phyloP scores from a whole-genome alignment of 352 stramenopile species.

The Pythium sp. region DNA sequence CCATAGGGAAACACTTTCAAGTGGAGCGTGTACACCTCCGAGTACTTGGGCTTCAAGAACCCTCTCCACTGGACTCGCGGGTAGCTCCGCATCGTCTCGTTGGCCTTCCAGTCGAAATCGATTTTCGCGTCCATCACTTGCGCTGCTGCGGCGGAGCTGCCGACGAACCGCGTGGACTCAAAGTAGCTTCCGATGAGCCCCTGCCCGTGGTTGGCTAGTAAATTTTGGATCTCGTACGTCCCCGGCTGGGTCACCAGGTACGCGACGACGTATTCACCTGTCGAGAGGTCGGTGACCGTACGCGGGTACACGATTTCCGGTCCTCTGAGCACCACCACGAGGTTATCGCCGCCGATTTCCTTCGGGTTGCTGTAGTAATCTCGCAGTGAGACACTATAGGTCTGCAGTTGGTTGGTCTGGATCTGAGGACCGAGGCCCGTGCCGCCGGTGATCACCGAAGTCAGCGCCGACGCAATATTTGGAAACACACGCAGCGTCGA shows the following conservation, averaged over 20 bases:
- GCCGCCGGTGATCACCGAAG: constrained; percentile 28
- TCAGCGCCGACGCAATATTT: constrained; percentile 29
- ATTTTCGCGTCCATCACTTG: constrained; percentile 32
- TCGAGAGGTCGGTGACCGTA: constrained; percentile 31
- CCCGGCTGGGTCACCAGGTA: constrained; percentile 32
- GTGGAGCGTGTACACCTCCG: constrained; percentile 37
- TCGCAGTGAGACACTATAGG: constrained; percentile 33
- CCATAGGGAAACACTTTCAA: constrained; percentile 24
- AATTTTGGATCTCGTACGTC: constrained; percentile 46
- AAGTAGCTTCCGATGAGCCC: constrained; percentile 44
- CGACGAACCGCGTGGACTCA: constrained; percentile 19
- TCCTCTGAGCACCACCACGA: constrained; percentile 34
- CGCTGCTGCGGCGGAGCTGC: not conserved
- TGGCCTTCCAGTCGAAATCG: constrained; percentile 38
- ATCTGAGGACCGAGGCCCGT: constrained; percentile 32
- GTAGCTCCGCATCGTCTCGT: constrained; percentile 37
- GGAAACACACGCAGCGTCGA: constrained; percentile 26
- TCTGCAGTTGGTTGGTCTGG: constrained; percentile 18
- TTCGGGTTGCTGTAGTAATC: constrained; percentile 47
- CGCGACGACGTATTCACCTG: constrained; percentile 40
- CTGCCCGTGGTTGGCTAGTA: constrained; percentile 25
- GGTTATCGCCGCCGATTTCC: constrained; percentile 30
- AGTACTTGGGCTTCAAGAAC: constrained; percentile 39
- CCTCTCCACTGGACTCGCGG: constrained; percentile 44
- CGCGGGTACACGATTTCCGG: constrained; percentile 24